A percentile compares a stretch with the other conserved stretches of the same genome.
phyloP scores from a whole-genome alignment of 2,329 filamentous ascomycete genomes.

The Trichoderma sp. region DNA sequence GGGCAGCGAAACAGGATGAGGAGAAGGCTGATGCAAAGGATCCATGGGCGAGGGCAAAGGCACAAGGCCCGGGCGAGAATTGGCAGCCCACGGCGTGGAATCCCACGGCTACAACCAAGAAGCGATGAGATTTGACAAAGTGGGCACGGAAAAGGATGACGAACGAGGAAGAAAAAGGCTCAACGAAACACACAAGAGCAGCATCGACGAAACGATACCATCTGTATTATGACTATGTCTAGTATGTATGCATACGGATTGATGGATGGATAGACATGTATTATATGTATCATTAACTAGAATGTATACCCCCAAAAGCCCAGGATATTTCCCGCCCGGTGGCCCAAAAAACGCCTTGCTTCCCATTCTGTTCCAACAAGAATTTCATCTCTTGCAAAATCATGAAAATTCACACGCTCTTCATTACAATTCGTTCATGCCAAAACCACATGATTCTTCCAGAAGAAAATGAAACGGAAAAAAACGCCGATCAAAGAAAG shows the following conservation, averaged over 20 bases:
- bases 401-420: not conserved
- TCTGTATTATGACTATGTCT: constrained; percentile 3
- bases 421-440: not conserved
- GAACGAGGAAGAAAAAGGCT: too few relatives aligned
- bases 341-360: constrained; percentile 26
- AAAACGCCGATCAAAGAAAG: not conserved
- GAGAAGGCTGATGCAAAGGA: constrained; percentile 42
- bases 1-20: not conserved
- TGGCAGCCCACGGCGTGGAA: constrained; percentile 71
- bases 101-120: constrained; percentile 48
- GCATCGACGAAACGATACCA: not conserved
- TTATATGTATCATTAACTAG: constrained; percentile 28
- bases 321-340: not conserved
- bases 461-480: not conserved
- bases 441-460: not conserved
- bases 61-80: constrained; percentile 59
- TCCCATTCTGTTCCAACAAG: not conserved
- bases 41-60: constrained; percentile 61
- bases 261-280: constrained; percentile 15
- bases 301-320: constrained; percentile 27
- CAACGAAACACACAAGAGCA: not conserved
- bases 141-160: not conserved
- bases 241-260: constrained; percentile 1
- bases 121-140: not conserved
- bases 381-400: not conserved